phyloP scores from a whole-genome alignment of 208 protist species.

The Leishmania lainsoni region DNA sequence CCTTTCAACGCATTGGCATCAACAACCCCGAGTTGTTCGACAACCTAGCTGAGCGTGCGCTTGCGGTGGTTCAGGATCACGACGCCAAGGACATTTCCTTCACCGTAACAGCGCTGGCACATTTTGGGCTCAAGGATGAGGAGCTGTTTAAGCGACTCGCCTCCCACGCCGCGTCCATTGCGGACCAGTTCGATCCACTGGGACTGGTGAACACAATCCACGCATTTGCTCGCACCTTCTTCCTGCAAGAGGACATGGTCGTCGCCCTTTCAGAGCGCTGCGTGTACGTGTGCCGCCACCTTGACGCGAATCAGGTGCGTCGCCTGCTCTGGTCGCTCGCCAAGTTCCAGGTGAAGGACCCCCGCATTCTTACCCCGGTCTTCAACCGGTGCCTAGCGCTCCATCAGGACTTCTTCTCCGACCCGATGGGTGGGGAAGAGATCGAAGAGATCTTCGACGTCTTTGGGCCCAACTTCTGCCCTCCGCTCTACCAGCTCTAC shows the following conservation, averaged over 20 bases:
- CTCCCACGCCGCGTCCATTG: conserved; percentile 85
- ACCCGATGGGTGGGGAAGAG: conserved; percentile 90
- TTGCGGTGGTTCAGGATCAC: conserved; percentile 91
- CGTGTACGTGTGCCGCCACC: conserved; percentile 77
- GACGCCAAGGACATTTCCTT: conserved; percentile 84
- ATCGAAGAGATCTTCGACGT: conserved; percentile 92
- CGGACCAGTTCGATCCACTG: conserved; percentile 82
- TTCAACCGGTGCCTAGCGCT: conserved; percentile 90
- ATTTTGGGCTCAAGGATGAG: conserved; percentile 92
- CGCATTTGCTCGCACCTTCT: conserved; percentile 88
- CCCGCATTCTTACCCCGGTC: conserved; percentile 78
- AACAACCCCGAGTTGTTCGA: conserved; percentile 94
- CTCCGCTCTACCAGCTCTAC: conserved; percentile 90
- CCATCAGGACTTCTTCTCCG: conserved; percentile 90
- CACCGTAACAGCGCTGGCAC: conserved; percentile 87
- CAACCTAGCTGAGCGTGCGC: conserved; percentile 89
- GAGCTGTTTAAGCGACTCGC: conserved; percentile 90
- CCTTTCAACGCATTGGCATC: conserved; percentile 92
- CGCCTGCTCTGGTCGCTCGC: conserved; percentile 87
- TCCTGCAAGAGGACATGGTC: conserved; percentile 90
- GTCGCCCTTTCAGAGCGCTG: conserved; percentile 88
- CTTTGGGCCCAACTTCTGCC: conserved; percentile 84
- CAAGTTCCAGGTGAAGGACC: conserved; percentile 88
- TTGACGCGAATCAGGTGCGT: conserved; percentile 82
- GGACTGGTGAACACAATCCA: conserved; percentile 88